Percentiles rank a stretch among this genome's conserved stretches.
Conservation (phyloP, 139 green algal genomes). For the Tetradesmus lagerheimii region DNA sequence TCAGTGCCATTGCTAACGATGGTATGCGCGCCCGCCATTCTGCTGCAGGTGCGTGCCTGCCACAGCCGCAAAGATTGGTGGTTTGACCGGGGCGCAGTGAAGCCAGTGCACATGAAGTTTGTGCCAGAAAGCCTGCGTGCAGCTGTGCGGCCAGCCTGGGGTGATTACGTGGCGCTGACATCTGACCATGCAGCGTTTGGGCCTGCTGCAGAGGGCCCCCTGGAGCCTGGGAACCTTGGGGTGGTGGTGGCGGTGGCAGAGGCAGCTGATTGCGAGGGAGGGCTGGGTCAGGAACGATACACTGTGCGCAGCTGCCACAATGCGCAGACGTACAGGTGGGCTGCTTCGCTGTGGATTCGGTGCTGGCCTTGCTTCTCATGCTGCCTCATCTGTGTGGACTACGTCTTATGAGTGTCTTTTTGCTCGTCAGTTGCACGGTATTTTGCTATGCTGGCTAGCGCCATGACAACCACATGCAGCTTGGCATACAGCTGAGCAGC, state of each 20-base stretch:
- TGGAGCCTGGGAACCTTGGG: background rate
- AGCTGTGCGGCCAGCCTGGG: conserved; percentile 9
- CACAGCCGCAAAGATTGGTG: conserved; percentile 7
- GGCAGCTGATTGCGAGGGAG: background rate
- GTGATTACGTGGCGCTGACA: conserved; percentile 14
- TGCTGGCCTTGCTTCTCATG: no score
- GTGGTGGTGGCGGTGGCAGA: conserved; percentile 5
- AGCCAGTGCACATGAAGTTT: background rate
- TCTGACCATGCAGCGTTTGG: background rate
- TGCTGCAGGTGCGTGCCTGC: background rate
- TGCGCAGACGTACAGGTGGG: background rate
- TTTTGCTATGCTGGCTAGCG: no score
- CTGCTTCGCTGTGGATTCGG: no score
- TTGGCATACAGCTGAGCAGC: no score
- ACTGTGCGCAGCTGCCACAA: background rate
- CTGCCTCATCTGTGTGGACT: no score
- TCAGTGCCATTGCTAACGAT: no score
- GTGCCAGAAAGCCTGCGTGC: background rate
- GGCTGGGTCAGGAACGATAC: background rate
- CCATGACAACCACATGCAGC: no score
- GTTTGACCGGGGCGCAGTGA: background rate
- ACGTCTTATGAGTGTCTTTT: no score
- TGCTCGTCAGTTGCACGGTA: background rate
- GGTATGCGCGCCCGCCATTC: no score
- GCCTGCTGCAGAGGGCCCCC: background rate